A percentile compares a stretch with the other conserved stretches of the same genome.
These are phyloP conservation scores for Xylariomycetidae sp. DNA, from an alignment of 2,329 filamentous ascomycete species.

Conservation along the genomic window DNA sequence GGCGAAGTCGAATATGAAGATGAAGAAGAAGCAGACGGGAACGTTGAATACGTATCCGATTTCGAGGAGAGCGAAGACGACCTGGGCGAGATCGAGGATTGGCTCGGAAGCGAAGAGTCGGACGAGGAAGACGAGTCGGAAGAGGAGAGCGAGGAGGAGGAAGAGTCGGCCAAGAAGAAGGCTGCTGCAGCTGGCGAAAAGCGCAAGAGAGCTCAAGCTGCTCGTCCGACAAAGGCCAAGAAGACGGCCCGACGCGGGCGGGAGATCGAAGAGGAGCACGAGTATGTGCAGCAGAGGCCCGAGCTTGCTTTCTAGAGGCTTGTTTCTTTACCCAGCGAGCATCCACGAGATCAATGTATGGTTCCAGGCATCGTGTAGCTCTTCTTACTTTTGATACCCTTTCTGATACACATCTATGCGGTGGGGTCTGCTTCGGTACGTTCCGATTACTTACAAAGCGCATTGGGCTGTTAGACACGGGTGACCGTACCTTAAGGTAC, in stretches of 20 bases:
- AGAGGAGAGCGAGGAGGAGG: slow-evolving; percentile 47
- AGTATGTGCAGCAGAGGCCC: slow-evolving; percentile 35
- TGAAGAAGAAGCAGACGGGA: slow-evolving; percentile 65
- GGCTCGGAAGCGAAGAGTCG: slow-evolving; percentile 69
- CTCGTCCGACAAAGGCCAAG: slow-evolving; percentile 44
- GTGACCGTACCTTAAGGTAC: too few species aligned
- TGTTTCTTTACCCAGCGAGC: too few species aligned
- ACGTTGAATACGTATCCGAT: slow-evolving; percentile 91
- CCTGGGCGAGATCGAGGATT: slow-evolving; percentile 79
- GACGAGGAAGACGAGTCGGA: slow-evolving; percentile 53
- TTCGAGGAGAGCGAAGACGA: slow-evolving; percentile 79
- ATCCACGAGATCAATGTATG: too few species aligned
- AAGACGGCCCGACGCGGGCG: slow-evolving; percentile 53
- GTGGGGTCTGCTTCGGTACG: too few species aligned
- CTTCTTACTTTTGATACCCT: too few species aligned
- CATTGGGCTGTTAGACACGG: too few species aligned
- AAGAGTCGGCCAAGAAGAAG: slow-evolving; percentile 46
- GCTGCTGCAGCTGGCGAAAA: slow-evolving; percentile 41
- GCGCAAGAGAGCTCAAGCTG: slow-evolving; percentile 33
- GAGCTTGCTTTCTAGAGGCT: slow-evolving; percentile 27
- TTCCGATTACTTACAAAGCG: too few species aligned
- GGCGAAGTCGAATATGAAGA: slow-evolving; percentile 56
- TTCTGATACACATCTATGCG: too few species aligned
- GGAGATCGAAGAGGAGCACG: slow-evolving; percentile 75
- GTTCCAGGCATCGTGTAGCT: too few species aligned